Evolutionary conservation across 257 asterid genomes (phyloP), one percentile per base, ranked within the genome.

Genomic region (Fraxinus americana): DNA sequence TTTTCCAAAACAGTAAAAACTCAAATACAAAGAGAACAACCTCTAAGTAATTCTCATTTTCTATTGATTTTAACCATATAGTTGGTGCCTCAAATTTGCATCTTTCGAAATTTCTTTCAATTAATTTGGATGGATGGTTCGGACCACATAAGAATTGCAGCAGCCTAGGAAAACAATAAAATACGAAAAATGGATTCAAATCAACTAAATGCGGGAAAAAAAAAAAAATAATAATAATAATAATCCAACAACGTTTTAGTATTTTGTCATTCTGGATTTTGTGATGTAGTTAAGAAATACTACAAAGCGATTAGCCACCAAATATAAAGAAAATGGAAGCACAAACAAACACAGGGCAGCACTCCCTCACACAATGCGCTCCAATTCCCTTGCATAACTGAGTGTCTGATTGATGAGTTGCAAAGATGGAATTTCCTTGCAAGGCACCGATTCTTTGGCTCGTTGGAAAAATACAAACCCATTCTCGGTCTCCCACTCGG

Each of bases 371-470:
- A 87, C 89, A 54, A 89, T 89, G 6, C 91, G 91, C 84, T 87
- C 89, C 75, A 87, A 84, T 77, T 89, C 92, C 85, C 85, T 83
- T 2, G 91, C 92, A 25, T 85, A 86, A 66, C 91, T 84, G 19
- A 89, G 91, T 5, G 91, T 89, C 84, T 89, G 91, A 77, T 86
- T 89, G 77, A 89, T 89, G 59, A 89, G 91, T 74, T 87, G 92
- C 80, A 89, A 77, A 5, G 89, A 89, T 11, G 91, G 92, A 16
- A 89, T 89, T 83, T 87, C 92, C 83, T 85, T 89, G 83, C 86
- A 89, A 39, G 92, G 86, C 1, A 82, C 80, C 4, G 85, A 79
- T 74, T 89, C 92, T 70, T 87, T 89, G 0, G 88, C 87, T 50
- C 67, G 75, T 71, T 85, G 88, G 80, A 89, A 89, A 14, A 79